A percentile compares a stretch with the other conserved stretches of the same genome.
phyloP scores from a whole-genome alignment of 2,329 filamentous ascomycete species.

The Fusarium multiceps region DNA sequence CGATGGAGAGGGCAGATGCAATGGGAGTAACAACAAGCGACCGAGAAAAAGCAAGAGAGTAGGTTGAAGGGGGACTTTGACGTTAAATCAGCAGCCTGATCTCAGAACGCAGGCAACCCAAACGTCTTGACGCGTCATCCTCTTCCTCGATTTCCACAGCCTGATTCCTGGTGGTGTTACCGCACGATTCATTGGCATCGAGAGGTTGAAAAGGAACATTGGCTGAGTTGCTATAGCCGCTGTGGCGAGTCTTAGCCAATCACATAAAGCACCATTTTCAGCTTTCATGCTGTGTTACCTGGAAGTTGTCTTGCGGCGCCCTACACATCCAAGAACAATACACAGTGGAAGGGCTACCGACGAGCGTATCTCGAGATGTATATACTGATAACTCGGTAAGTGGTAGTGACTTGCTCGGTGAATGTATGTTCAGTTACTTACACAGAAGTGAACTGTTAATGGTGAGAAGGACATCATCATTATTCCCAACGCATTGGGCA shows the following conservation, averaged over 20 bases:
- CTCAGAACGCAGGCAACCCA: accelerated
- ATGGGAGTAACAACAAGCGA: background rate
- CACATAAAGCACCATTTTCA: accelerated
- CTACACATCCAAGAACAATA: too few relatives aligned
- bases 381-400: too few relatives aligned
- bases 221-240: too few relatives aligned
- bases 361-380: too few relatives aligned
- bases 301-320: too few relatives aligned
- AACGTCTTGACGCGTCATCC: background rate
- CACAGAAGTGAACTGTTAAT: too few relatives aligned
- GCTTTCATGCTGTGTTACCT: background rate
- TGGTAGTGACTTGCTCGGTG: too few relatives aligned
- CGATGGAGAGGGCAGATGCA: background rate
- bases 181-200: background rate
- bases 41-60: background rate
- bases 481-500: too few relatives aligned
- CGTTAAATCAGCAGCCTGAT: background rate
- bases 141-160: background rate
- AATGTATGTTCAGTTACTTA: too few relatives aligned
- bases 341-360: too few relatives aligned
- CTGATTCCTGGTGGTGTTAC: background rate
- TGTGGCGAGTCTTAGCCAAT: background rate
- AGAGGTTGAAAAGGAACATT: too few relatives aligned
- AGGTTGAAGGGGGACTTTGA: background rate
- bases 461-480: too few relatives aligned